A percentile compares a stretch with the other conserved stretches of the same genome.
phyloP scores from a whole-genome alignment of 2,329 filamentous ascomycete species.

The Arthrocladium fulminans region DNA sequence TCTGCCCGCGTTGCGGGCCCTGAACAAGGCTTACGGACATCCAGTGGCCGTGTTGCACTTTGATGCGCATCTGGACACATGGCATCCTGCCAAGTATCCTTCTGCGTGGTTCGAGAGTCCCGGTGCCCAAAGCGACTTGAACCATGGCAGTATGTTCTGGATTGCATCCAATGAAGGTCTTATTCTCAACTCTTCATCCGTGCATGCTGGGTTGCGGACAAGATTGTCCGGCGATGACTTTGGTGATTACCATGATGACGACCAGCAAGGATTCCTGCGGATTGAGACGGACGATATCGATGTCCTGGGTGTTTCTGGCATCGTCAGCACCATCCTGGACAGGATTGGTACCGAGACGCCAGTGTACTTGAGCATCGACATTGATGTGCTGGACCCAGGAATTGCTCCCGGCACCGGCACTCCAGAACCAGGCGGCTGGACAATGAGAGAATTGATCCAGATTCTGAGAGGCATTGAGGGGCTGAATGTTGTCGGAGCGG shows the following conservation, averaged over 20 bases:
- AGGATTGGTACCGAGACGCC: conserved; percentile 60
- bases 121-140: conserved; percentile 61
- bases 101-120: conserved; percentile 54
- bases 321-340: conserved; percentile 61
- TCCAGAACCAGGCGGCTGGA: conserved; percentile 24
- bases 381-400: conserved; percentile 28
- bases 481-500: conserved; percentile 22
- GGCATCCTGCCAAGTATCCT: conserved; percentile 71
- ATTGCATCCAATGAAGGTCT: conserved; percentile 72
- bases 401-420: conserved; percentile 29
- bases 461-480: conserved; percentile 23
- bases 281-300: conserved; percentile 83
- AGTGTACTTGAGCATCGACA: conserved; percentile 28
- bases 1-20: conserved; percentile 58
- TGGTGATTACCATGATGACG: conserved; percentile 63
- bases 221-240: conserved; percentile 59
- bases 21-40: conserved; percentile 53
- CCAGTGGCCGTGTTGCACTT: conserved; percentile 66
- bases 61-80: conserved; percentile 73
- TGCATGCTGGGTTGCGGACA: conserved; percentile 77
- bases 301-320: conserved; percentile 62
- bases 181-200: conserved; percentile 62
- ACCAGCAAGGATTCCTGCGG: conserved; percentile 67
- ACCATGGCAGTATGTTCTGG: conserved; percentile 89
- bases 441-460: conserved; percentile 21